Percentiles rank a stretch among this genome's conserved stretches.
Evolutionary conservation across 306 rosid species (phyloP).

Genomic region (Acacia acuminata): DNA sequence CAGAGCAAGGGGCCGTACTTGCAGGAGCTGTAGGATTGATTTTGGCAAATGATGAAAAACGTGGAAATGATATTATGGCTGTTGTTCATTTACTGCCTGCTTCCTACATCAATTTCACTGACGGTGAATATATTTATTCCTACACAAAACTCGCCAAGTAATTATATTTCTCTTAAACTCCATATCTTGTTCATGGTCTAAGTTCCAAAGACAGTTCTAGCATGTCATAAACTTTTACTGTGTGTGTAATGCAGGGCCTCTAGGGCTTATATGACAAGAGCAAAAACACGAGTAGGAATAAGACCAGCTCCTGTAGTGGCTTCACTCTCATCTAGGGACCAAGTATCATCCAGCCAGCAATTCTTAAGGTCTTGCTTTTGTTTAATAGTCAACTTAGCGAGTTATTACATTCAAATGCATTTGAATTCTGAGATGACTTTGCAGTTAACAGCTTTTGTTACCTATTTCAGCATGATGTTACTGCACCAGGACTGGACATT

Average conservation of each 20-base stretch:
- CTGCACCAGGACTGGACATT: conserved; percentile 63
- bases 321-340: conserved; percentile 69
- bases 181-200: not conserved
- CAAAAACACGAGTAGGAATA: conserved; percentile 42
- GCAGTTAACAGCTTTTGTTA: not conserved
- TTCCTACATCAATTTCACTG: conserved; percentile 48
- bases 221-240: not conserved
- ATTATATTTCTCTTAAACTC: not conserved
- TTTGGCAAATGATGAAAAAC: conserved; percentile 38
- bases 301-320: conserved; percentile 71
- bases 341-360: conserved; percentile 34
- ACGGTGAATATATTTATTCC: conserved; percentile 42
- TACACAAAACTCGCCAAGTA: conserved; percentile 54
- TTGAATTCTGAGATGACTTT: not conserved
- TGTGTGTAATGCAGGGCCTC: conserved; percentile 45
- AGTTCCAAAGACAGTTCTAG: conserved; percentile 1
- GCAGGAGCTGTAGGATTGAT: conserved; percentile 67
- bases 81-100: conserved; percentile 55
- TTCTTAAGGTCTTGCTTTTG: conserved; percentile 55
- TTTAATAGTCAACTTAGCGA: not conserved
- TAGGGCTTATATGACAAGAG: conserved; percentile 47
- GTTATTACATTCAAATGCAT: not conserved
- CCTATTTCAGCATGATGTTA: conserved; percentile 58
- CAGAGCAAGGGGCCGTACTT: conserved; percentile 36
- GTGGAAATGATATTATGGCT: conserved; percentile 43